Evolutionary conservation across 345 rosid species (phyloP), one percentile per base, ranked within the genome.

Genomic region (Camelina hispida): DNA sequence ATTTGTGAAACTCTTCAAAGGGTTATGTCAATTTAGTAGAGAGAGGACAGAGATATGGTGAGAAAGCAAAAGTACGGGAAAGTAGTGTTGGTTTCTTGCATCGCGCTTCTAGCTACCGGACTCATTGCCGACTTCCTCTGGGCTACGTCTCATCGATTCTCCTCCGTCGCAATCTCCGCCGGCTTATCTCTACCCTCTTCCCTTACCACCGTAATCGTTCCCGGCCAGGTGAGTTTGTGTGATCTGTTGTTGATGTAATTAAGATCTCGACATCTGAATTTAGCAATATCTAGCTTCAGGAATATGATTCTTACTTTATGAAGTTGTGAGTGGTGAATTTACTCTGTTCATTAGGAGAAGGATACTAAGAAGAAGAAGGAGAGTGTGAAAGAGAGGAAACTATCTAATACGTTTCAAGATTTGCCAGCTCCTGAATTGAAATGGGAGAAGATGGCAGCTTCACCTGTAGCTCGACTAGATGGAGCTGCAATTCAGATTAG

Each of bases 381-480:
- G 56, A 77, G 52, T 47, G 68, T 55, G 68, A 68, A 69, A 12
- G 91, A 73, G 58, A 85, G 97, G 81, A 78, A 85, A 69, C 80
- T 95, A 34, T 86, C 99, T 16, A 96, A 93, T 12, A 95, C 99
- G 11, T 95, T 87, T 85, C 93, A 94, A 61, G 97, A 95, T 87
- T 84, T 92, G 76, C 86, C 88, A 50, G 97, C 84, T 38, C 96
- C 97, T 3, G 81, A 85, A 64, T 71, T 95, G 35, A 68, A 87
- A 67, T 92, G 97, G 97, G 87, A 95, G 85, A 87, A 89, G 85
- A 92, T 95, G 99, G 59, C 84, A 20, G 30, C 82, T 84, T 87
- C 99, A 1, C 97, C 97, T 28, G 97, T 95, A 34, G 97, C 99
- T 79, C 97, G 97, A 34, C 79, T 95, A 35, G 99, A 92, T 72